Evolutionary conservation across 352 stramenopile species (phyloP).

Genomic region (Globisporangium ultimum): DNA sequence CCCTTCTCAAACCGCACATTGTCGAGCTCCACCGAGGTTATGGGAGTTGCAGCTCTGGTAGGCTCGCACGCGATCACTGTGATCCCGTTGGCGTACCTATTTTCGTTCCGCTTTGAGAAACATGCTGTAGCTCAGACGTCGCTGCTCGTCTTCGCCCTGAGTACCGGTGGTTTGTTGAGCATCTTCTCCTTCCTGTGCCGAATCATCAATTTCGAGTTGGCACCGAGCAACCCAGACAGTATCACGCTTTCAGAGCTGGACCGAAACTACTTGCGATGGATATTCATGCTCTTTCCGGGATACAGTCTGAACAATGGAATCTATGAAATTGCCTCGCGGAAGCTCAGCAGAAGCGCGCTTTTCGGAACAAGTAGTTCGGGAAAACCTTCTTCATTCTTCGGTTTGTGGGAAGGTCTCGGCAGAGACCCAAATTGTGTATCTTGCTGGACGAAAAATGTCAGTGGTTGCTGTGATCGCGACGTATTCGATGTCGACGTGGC

Average conservation of each 20-base stretch:
- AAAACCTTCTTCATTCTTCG: constrained; percentile 22
- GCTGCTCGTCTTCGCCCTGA: constrained; percentile 29
- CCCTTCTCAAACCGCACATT: constrained; percentile 19
- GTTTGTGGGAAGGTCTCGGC: constrained; percentile 22
- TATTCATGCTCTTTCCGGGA: constrained; percentile 34
- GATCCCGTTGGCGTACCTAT: constrained; percentile 33
- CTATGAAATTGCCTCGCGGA: constrained; percentile 32
- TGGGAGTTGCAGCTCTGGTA: constrained; percentile 22
- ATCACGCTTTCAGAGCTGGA: constrained; percentile 23
- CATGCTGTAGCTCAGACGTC: constrained; percentile 35
- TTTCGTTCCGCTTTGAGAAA: constrained; percentile 33
- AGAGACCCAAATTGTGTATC: constrained; percentile 12
- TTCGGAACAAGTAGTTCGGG: constrained; percentile 4
- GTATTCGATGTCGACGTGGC: constrained; percentile 42
- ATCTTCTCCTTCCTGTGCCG: constrained; percentile 43
- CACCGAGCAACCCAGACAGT: background rate
- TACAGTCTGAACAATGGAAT: constrained; percentile 31
- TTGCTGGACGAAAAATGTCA: constrained; percentile 26
- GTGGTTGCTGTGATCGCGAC: constrained; percentile 33
- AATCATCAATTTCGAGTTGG: constrained; percentile 22
- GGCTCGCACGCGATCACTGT: constrained; percentile 18
- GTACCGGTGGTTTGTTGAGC: constrained; percentile 26
- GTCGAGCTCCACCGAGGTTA: constrained; percentile 12
- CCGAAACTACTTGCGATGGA: constrained; percentile 35
- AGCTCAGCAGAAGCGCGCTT: constrained; percentile 19